Evolutionary conservation across 805 yeast species (phyloP).

Genomic region (Starmerella etchellsii): DNA sequence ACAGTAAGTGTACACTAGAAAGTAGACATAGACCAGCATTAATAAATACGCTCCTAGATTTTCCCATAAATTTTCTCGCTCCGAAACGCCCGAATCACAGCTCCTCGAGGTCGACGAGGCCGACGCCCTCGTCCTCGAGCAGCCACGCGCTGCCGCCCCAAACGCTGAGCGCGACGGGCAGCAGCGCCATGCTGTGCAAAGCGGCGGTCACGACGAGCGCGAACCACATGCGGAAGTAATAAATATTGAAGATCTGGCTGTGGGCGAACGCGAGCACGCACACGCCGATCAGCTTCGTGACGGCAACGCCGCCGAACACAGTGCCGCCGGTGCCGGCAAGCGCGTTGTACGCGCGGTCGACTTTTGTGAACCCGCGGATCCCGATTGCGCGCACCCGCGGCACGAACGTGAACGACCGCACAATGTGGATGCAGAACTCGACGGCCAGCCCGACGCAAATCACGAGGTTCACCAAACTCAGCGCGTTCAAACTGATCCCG

Average conservation of each 20-base stretch:
- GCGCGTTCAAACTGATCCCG: constrained; percentile 73
- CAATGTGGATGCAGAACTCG: constrained; percentile 82
- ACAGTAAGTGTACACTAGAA: no score
- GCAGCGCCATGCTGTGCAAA: constrained; percentile 59
- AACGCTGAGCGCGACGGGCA: constrained; percentile 60
- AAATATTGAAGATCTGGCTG: constrained; percentile 79
- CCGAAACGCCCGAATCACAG: no score
- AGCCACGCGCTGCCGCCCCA: constrained; percentile 50
- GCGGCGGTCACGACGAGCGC: constrained; percentile 65
- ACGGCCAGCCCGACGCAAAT: constrained; percentile 92
- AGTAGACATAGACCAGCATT: no score
- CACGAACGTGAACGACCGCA: constrained; percentile 54
- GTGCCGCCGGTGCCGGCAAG: constrained; percentile 75
- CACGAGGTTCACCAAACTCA: constrained; percentile 73
- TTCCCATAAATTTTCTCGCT: no score
- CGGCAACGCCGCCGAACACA: constrained; percentile 77
- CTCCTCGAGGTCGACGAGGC: constrained; percentile 20
- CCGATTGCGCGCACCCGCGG: constrained; percentile 28
- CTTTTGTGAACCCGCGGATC: constrained; percentile 23
- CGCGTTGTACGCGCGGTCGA: constrained; percentile 40
- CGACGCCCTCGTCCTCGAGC: constrained; percentile 26
- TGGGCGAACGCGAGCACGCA: constrained; percentile 72
- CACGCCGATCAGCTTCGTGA: constrained; percentile 83
- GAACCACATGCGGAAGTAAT: constrained; percentile 92
- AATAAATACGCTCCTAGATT: no score